Evolutionary conservation across 306 rosid species (phyloP), one percentile per base, ranked within the genome.

Genomic region (Canavalia gladiata): DNA sequence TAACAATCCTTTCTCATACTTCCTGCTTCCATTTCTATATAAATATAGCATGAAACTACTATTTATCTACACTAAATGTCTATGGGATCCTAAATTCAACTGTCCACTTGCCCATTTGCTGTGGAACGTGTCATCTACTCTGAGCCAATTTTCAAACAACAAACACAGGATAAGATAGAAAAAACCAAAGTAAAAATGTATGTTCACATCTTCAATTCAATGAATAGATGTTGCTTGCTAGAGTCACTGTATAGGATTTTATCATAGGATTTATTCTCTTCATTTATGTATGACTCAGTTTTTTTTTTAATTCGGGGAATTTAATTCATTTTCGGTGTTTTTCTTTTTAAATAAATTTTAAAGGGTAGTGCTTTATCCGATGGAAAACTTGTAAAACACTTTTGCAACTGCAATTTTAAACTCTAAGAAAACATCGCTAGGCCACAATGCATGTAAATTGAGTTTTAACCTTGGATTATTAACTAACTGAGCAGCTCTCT

Each of bases 241-340:
- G 42, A 57, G 30, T 71, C 47, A 70, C 18, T 2, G 54, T 55
- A 2, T 56, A 67, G 30, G 37, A n/a, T 31, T 30, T 62, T 30
- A 75, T 72, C 33, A 10, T 31, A 66, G 74, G 18, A n/a, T 64
- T 74, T 81, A 5, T 43, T 63, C 34, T 74, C 68, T 29, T 67
- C 18, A 37, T 71, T 68, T 56, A 7, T n/a, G 57, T 47, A 45
- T 37, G 50, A 68, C 42, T 54, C 31, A 1, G 28, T 41, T 78
- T 55, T 18, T 42, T 25, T 12, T 4, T 54, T 29, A 67, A 67
- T 8, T 66, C 54, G 0, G 57, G 39, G 34, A 57, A 65, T 64
- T 65, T 66, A 2, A 12, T 28, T 67, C 46, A 29, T 41, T 30
- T 37, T 51, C 54, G 18, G 69, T 6, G 34, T 39, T 18, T 60